Base-by-base conservation (phyloP, 768 basidiomycete genomes). In the Auricularia sp. region DNA sequence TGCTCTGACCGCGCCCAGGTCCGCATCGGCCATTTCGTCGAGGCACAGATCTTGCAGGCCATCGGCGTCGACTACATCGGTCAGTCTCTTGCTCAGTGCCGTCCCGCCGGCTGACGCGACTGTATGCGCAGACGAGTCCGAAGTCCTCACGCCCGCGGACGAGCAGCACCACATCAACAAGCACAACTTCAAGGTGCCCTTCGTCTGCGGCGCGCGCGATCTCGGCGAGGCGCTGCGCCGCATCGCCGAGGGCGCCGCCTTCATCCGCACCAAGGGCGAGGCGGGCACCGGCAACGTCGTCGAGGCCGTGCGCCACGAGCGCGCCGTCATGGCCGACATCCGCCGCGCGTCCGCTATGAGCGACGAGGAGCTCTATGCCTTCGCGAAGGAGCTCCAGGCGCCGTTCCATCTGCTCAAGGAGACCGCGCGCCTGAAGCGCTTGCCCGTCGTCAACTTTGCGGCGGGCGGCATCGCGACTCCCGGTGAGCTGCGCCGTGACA, bases 251-350 rank as follows among this genome's bases (percentile, higher is more conserved):
- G 97, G 97, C 58, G 96, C 96, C 1, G 93, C 97, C 0, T 94
- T 98, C 83, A 94, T 99, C 77, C 93, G 97, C 69, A 98, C 96
- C 65, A 99, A 98, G 78, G 96, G 94, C 64, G 89, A 92, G 75
- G 89, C 88, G 18, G 92, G 92, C 21, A 93, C 92, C 0, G 92
- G 92, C 51, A 94, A 94, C 72, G 88, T 93, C 61, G 89, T 93
- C 65, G 92, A 94, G 75, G 97, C 97, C 33, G 97, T 98, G 64
- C 86, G 93, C 66, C 96, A 99, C 78, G 84, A 88, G 67, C 88
- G 97, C 45, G 79, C 89, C 18, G 86, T 98, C 65, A 86, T 84
- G 77, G 78, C 85, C 69, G 90, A 94, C 72, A 96, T 98, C 76
- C 84, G 91, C 70, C 84, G 83, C 70, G 90, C 92, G 11, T 85